phyloP scores from a whole-genome alignment of 2,329 filamentous ascomycete species.

The Furcasterigmium furcatum region DNA sequence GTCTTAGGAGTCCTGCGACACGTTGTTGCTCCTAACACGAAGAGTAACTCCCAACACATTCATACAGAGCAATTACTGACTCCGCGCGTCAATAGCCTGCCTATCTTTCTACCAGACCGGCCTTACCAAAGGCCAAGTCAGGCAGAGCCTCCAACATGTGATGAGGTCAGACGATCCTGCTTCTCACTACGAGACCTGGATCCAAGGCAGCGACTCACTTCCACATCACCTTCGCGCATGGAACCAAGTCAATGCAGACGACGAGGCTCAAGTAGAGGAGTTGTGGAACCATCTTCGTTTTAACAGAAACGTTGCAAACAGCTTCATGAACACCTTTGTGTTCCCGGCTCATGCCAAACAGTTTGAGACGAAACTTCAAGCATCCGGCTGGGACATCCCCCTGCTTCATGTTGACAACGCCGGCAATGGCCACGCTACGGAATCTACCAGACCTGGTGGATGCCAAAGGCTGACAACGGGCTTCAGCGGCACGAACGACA shows the following conservation, averaged over 20 bases:
- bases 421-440: conserved; percentile 1
- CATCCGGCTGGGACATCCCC: conserved; percentile 67
- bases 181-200: conserved; percentile 51
- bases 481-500: conserved; percentile 72
- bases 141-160: conserved; percentile 44
- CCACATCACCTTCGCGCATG: conserved; percentile 46
- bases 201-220: conserved; percentile 30
- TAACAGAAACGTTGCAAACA: conserved; percentile 50
- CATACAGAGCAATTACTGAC: too few species aligned
- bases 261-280: conserved; percentile 43
- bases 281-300: conserved; percentile 49
- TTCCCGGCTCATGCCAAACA: conserved; percentile 65
- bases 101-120: conserved; percentile 66
- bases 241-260: conserved; percentile 57
- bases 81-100: conserved; percentile 61
- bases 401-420: conserved; percentile 24
- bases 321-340: conserved; percentile 60
- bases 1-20: too few species aligned
- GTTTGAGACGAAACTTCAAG: conserved; percentile 59
- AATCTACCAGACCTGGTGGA: conserved; percentile 14
- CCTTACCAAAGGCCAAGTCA: conserved; percentile 43
- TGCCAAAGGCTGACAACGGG: conserved; percentile 65
- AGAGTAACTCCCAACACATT: too few species aligned
- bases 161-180: conserved; percentile 53
- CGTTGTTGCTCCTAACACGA: too few species aligned